phyloP scores from a whole-genome alignment of 805 yeast species.

The Scheffersomyces coipomensis region DNA sequence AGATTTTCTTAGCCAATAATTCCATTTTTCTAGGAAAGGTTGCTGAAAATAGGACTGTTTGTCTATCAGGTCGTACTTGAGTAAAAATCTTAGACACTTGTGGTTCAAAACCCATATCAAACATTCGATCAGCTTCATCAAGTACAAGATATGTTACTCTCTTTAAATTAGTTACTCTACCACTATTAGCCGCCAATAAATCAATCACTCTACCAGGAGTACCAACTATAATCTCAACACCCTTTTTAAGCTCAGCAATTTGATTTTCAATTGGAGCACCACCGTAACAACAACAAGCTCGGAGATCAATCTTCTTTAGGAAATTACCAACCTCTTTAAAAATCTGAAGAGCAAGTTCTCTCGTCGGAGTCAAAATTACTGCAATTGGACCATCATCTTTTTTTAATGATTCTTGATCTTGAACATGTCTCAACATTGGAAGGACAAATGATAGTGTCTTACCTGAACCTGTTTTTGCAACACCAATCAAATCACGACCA shows the following conservation, averaged over 20 bases:
- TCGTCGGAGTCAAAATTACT: slow-evolving; percentile 81
- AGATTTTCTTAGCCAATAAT: slow-evolving; percentile 62
- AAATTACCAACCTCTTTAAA: slow-evolving; percentile 63
- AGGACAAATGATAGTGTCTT: slow-evolving; percentile 86
- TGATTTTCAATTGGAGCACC: slow-evolving; percentile 83
- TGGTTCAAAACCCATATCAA: slow-evolving; percentile 96
- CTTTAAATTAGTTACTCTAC: slow-evolving; percentile 65
- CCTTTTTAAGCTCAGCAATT: slow-evolving; percentile 74
- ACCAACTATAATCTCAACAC: slow-evolving; percentile 80
- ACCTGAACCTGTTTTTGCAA: slow-evolving; percentile 97
- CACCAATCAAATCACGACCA: slow-evolving; percentile 87
- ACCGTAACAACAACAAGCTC: slow-evolving; percentile 83
- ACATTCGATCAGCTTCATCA: slow-evolving; percentile 96
- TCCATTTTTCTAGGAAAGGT: slow-evolving; percentile 87
- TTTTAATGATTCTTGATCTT: slow-evolving; percentile 59
- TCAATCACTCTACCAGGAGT: slow-evolving; percentile 97
- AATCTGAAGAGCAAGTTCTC: slow-evolving; percentile 89
- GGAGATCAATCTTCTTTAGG: slow-evolving; percentile 41
- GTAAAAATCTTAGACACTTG: slow-evolving; percentile 80
- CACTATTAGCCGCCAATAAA: slow-evolving; percentile 76
- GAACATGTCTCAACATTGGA: slow-evolving; percentile 81
- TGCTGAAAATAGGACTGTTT: slow-evolving; percentile 89
- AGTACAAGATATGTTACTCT: slow-evolving; percentile 80
- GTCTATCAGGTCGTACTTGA: slow-evolving; percentile 80
- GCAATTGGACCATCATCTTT: slow-evolving; percentile 72